phyloP scores from a whole-genome alignment of 129 eudicot genomes.

The Rutidosis leptorrhynchoides region DNA sequence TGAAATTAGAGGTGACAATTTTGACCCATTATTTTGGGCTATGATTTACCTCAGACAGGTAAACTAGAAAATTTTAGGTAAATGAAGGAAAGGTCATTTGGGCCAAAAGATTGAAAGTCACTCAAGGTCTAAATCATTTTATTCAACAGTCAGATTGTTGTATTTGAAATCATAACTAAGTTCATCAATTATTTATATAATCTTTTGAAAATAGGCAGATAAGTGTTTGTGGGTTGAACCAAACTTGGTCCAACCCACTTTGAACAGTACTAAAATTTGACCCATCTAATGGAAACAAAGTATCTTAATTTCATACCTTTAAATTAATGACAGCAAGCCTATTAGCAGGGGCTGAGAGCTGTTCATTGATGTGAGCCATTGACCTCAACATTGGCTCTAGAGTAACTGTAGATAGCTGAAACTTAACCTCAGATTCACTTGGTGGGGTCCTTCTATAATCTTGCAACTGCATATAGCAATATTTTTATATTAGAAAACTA shows the following conservation, averaged over 20 bases:
- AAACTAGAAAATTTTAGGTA: background rate
- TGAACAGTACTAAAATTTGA: background rate
- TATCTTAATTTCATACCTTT: slow-evolving; percentile 50
- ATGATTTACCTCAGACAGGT: background rate
- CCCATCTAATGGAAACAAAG: background rate
- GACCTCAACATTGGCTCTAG: slow-evolving; percentile 95
- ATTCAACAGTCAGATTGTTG: background rate
- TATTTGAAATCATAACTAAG: background rate
- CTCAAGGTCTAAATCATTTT: background rate
- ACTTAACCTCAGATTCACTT: slow-evolving; percentile 86
- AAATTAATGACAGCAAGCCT: slow-evolving; percentile 82
- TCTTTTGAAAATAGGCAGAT: background rate
- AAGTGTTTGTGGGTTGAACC: background rate
- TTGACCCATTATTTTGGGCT: background rate
- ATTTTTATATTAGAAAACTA: background rate
- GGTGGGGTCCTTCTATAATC: slow-evolving; percentile 70
- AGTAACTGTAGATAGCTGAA: slow-evolving; percentile 69
- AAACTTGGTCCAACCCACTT: background rate
- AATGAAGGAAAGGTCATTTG: background rate
- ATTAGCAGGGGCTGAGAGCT: slow-evolving; percentile 75
- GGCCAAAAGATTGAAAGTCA: slow-evolving; percentile 2
- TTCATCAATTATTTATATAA: background rate
- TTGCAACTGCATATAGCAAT: slow-evolving; percentile 60
- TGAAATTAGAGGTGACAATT: background rate
- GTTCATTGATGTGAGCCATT: slow-evolving; percentile 85